Base-by-base conservation (phyloP, 1,284 basidiomycete genomes). In the Inonotus hispidus region DNA sequence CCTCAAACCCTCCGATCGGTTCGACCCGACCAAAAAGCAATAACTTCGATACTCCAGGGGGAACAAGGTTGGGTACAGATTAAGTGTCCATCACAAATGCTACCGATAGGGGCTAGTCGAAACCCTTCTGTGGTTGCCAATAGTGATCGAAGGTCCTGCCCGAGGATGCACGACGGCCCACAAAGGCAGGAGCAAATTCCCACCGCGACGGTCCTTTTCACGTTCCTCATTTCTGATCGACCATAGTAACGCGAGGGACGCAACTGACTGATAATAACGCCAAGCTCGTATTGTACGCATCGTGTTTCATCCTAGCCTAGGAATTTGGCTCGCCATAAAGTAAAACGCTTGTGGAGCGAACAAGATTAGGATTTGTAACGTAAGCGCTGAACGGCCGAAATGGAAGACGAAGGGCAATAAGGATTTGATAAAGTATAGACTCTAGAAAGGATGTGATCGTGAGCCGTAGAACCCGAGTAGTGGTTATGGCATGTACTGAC, bases 141-240 rank as follows among this genome's bases (percentile, higher is more conserved):
- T 50, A 52, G 46, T 32, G 38, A 58, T 58, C 56, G 56, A 58
- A 58, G 56, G 23, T 19, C 56, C 47, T 13, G n/a, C n/a, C n/a
- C n/a, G n/a, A n/a, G n/a, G n/a, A n/a, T n/a, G n/a, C n/a, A n/a
- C 56, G 49, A 47, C 27, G 46, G 21, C 19, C 29, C 29, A 21
- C 23, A 2, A 8, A 10, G 14, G 41, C 41, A 21, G 3, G 41
- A 39, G 39, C 53, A 21, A 14, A 27, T 43, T 54, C 53, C 39
- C 53, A 43, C 53, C 35, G 39, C 19, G n/a, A n/a, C n/a, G 35
- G 53, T n/a, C 11, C 21, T 19, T 39, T 43, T n/a, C 7, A 23
- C 1, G 16, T 39, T 23, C n/a, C 53, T 54, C 53, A 39, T 35
- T 38, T 54, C n/a, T 39, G 53, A 14, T 39, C 37, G 14, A 41